A percentile compares a stretch with the other conserved stretches of the same genome.
phyloP scores from a whole-genome alignment of 2,329 filamentous ascomycete genomes.

The Pseudogymnoascus sp. region DNA sequence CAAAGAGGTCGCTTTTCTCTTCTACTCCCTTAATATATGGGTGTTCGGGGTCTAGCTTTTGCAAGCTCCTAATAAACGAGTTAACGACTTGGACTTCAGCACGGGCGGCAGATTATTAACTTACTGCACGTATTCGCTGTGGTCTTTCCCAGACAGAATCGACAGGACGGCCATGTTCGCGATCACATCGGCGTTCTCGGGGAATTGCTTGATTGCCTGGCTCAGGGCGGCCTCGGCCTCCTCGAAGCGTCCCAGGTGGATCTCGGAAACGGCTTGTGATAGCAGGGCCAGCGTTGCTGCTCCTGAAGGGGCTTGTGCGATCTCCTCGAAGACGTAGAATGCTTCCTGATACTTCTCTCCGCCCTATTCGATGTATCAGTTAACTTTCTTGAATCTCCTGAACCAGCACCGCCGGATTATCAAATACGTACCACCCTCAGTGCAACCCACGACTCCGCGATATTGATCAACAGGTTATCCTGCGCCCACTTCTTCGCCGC shows the following conservation, averaged over 20 bases:
- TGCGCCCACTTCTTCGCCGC: constrained; percentile 90
- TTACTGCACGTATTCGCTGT: constrained; percentile 55
- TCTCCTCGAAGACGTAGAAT: constrained; percentile 96
- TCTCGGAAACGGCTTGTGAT: constrained; percentile 82
- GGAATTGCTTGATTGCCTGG: constrained; percentile 69
- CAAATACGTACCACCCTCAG: constrained; percentile 63
- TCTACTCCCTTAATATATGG: constrained; percentile 65
- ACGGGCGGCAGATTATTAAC: constrained; percentile 22
- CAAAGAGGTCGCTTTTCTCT: constrained; percentile 83
- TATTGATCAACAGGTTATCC: constrained; percentile 85
- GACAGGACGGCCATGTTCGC: constrained; percentile 79
- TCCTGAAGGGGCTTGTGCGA: constrained; percentile 79
- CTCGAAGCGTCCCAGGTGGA: constrained; percentile 81
- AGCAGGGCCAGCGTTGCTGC: constrained; percentile 71
- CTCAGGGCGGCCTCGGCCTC: constrained; percentile 85
- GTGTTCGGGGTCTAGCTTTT: constrained; percentile 58
- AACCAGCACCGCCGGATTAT: background rate
- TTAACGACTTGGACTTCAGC: background rate
- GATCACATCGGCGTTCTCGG: constrained; percentile 65
- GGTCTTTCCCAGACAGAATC: constrained; percentile 67
- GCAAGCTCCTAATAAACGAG: constrained; percentile 42
- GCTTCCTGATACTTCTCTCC: constrained; percentile 94
- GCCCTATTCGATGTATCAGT: constrained; percentile 50
- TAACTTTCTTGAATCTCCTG: background rate
- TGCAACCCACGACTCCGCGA: constrained; percentile 93